phyloP scores from a whole-genome alignment of 176 grass and related monocot genomes.

The Oryza meyeriana region DNA sequence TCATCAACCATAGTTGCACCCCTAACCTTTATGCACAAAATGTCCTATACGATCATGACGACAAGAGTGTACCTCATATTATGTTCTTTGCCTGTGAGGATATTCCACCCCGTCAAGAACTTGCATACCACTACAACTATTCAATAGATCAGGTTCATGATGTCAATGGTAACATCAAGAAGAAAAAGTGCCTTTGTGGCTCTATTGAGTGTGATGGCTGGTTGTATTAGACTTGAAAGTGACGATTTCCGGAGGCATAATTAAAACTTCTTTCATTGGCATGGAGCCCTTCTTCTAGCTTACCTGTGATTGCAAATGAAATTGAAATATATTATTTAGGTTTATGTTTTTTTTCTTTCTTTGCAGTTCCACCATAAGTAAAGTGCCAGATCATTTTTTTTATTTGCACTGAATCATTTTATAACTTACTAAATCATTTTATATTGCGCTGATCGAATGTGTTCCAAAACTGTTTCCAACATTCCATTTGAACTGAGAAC shows the following conservation, averaged over 20 bases:
- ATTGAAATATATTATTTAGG: background rate
- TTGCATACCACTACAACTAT: slow-evolving; percentile 87
- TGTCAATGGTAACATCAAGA: slow-evolving; percentile 77
- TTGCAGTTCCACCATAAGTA: background rate
- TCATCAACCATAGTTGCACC: slow-evolving; percentile 78
- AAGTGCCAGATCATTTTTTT: background rate
- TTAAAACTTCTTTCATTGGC: slow-evolving; percentile 11
- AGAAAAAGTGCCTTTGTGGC: slow-evolving; percentile 64
- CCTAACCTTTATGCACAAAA: slow-evolving; percentile 84
- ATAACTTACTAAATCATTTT: background rate
- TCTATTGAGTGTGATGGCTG: slow-evolving; percentile 61
- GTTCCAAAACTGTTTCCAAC: background rate
- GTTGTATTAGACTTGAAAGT: slow-evolving; percentile 61
- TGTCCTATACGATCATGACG: slow-evolving; percentile 72
- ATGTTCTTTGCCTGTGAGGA: slow-evolving; percentile 74
- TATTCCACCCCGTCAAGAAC: slow-evolving; percentile 56
- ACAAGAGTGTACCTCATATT: slow-evolving; percentile 59
- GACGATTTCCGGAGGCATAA: background rate
- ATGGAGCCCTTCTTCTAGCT: background rate
- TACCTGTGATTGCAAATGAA: background rate
- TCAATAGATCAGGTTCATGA: slow-evolving; percentile 76
- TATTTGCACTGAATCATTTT: background rate
- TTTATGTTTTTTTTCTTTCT: slow-evolving; percentile 2
- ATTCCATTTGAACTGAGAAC: background rate
- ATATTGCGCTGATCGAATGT: background rate